Evolutionary conservation across 2,329 filamentous ascomycete species (phyloP), one percentile per base, ranked within the genome.

Genomic region (Trichoderma sp.): DNA sequence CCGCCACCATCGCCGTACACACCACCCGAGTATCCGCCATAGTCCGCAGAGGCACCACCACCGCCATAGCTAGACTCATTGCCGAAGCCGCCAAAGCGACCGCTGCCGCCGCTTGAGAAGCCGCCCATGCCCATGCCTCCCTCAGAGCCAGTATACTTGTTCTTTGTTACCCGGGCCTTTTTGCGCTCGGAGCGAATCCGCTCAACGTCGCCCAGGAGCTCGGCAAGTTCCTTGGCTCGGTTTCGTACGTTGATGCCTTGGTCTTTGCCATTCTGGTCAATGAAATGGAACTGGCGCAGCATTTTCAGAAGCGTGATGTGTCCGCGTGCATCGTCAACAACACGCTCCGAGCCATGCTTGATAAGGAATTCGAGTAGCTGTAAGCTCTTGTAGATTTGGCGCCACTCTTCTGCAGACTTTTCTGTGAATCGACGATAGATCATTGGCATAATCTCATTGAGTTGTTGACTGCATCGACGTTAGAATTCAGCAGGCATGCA

Each of bases 401-500:
- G 89, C 96, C 96, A 99, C 82, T 99, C 96, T 79, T 99, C 96
- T 68, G 96, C 95, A 8, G 94, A 87, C 84, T 99, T 99, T 80
- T 99, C 96, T 70, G 96, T 99, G 81, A 99, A 99, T 73, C 96
- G 92, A 77, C 96, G 96, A 84, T 99, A 99, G 78, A 99, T 97
- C 93, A 99, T 96, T 73, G 96, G 96, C 96, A 99, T 99, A 79
- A 99, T 98, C 81, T 99, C 96, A 81, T 98, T 98, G 68, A 99
- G 89, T 64, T 94, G 89, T 89, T 97, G 61, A 66, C 71, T 69
- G 64, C 52, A 32, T 26, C 16, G 49, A 14, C 11, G 30, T 39
- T 18, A 70, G 68, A 34, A 21, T 11, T 13, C 16, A 5, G 30
- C 32, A 43, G 24, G 18, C 21, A 24, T 28, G 51, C 16, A 32